Conservation (phyloP, 83 land plant genomes). For the Diphasiastrum complanatum region DNA sequence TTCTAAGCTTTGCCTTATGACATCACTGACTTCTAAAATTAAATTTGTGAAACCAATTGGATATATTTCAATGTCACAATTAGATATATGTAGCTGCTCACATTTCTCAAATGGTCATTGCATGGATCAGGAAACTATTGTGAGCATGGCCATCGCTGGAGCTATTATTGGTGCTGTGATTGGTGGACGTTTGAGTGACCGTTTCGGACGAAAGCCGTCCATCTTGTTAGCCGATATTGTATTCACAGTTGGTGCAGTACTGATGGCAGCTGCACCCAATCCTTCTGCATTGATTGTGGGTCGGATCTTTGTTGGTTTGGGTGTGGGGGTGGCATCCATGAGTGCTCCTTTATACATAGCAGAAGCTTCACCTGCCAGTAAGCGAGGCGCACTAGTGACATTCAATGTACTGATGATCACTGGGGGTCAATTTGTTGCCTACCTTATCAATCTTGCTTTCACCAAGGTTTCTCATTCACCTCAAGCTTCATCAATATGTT, state of each 20-base stretch:
- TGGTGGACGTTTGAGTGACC: constrained; percentile 87
- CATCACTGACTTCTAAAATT: too few species aligned
- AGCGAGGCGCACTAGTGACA: constrained; percentile 78
- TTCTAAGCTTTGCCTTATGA: too few species aligned
- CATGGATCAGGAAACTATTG: constrained; percentile 99
- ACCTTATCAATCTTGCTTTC: constrained; percentile 84
- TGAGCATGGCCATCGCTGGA: constrained; percentile 94
- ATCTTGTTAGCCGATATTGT: constrained; percentile 68
- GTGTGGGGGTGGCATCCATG: constrained; percentile 93
- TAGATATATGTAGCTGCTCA: too few species aligned
- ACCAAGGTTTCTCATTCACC: too few species aligned
- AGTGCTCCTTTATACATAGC: constrained; percentile 96
- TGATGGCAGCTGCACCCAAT: constrained; percentile 81
- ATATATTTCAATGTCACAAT: too few species aligned
- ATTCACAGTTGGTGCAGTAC: constrained; percentile 62
- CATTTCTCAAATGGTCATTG: too few species aligned
- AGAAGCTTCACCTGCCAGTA: constrained; percentile 85
- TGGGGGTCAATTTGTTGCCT: constrained; percentile 89
- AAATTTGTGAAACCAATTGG: too few species aligned
- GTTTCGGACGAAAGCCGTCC: constrained; percentile 66
- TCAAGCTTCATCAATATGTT: too few species aligned
- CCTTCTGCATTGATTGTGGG: constrained; percentile 73
- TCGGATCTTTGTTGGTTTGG: constrained; percentile 78
- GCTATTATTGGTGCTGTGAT: constrained; percentile 79
- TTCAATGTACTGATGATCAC: constrained; percentile 91